Base-by-base conservation (phyloP, 352 stramenopile species). In the Phytopythium oedochilum region DNA sequence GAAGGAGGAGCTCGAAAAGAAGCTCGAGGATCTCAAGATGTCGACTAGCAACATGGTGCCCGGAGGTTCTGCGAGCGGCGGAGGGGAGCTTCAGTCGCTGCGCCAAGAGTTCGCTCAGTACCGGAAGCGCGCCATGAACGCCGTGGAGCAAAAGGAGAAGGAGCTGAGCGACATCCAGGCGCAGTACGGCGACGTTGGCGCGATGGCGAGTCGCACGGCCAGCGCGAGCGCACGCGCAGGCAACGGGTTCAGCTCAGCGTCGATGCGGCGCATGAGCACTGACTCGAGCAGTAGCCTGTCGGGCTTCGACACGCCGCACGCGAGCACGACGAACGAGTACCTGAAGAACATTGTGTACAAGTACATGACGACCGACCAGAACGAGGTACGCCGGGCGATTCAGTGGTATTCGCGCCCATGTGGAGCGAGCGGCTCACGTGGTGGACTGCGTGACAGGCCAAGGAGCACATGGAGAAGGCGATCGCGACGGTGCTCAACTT, bases 261-360 rank as follows among this genome's bases (percentile, higher is more conserved):
- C 63, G 7, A 43, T 84, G 56, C 75, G 84, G 45, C 79, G 84
- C 45, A 86, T 89, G 79, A 94, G 84, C 59, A 86, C 72, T 43
- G 75, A 82, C 54, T 89, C 78, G n/a, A 87, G 77, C 63, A 90
- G 73, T 67, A 92, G 79, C 35, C 54, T 94, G 23, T 86, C 76
- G 14, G 84, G 82, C 9, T 87, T 94, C 50, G 84, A 94, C 38
- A 81, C 81, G n/a, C 83, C 83, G 10, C 77, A 89, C 35, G 70
- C 83, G 29, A 90, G 73, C 55, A 89, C 83, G 28, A 93, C 78
- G 48, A 93, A 92, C 66, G 85, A 95, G 68, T 95, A 95, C 67
- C 60, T 95, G 60, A 93, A 93, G 68, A 95, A 95, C 62, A 95
- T 95, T 57, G 81, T 95, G 66, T 89, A 89, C 73, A 92, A 93